A percentile compares a stretch with the other conserved stretches of the same genome.
phyloP scores from a whole-genome alignment of 345 rosid species.

The Euphorbia lathyris region DNA sequence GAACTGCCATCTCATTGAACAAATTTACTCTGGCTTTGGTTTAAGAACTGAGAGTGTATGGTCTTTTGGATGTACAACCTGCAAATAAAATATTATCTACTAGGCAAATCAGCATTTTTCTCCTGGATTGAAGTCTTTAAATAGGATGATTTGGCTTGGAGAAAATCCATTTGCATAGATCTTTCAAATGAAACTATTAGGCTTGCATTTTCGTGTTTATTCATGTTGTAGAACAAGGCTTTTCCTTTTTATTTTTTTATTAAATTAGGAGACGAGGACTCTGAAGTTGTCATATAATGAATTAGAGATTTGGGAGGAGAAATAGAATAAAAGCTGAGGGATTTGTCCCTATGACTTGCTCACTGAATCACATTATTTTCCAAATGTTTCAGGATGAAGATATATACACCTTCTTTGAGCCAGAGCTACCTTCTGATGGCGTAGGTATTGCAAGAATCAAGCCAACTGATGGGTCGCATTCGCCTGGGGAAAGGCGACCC shows the following conservation, averaged over 20 bases:
- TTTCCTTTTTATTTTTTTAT: background rate
- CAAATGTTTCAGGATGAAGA: slow-evolving; percentile 80
- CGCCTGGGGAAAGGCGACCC: slow-evolving; percentile 55
- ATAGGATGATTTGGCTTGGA: too few relatives aligned
- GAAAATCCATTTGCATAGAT: too few relatives aligned
- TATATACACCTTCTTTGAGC: slow-evolving; percentile 93
- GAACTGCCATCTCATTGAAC: background rate
- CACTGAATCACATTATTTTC: background rate
- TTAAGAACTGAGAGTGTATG: background rate
- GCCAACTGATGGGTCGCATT: slow-evolving; percentile 55
- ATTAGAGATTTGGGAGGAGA: background rate
- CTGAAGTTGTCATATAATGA: background rate
- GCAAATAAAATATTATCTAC: too few relatives aligned
- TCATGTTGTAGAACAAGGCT: background rate
- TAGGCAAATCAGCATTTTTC: too few relatives aligned
- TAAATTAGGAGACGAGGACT: too few relatives aligned
- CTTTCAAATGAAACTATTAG: too few relatives aligned
- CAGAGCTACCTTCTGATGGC: slow-evolving; percentile 75
- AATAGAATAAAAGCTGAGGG: background rate
- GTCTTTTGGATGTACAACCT: background rate
- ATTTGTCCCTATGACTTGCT: background rate
- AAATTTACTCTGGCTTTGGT: background rate
- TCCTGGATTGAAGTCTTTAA: too few relatives aligned
- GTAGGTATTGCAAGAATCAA: slow-evolving; percentile 50
- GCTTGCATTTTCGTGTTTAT: background rate